These are phyloP conservation scores for Solanum sejunctum DNA, from an alignment of 257 asterid species.

Conservation along the genomic window DNA sequence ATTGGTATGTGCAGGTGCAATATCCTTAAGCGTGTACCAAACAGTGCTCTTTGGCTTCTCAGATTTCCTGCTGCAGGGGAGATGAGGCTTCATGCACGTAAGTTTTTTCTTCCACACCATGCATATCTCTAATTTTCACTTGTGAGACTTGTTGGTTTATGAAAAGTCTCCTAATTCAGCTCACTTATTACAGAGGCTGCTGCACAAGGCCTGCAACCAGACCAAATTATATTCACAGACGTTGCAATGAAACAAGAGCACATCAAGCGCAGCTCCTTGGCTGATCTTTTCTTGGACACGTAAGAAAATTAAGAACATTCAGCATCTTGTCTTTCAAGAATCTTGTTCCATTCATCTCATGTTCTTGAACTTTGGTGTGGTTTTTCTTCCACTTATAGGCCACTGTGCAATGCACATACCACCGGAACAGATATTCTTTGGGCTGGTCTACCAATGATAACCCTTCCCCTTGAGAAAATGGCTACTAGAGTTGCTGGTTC, in stretches of 20 bases:
- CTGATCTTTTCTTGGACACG: conserved; percentile 97
- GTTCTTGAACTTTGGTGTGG: neutral
- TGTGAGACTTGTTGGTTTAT: neutral
- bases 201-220: conserved; percentile 92
- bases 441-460: conserved; percentile 97
- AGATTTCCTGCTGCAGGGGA: conserved; percentile 99
- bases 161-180: neutral
- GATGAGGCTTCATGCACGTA: conserved; percentile 85
- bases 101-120: conserved; percentile 1
- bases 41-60: conserved; percentile 96
- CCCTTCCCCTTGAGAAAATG: conserved; percentile 98
- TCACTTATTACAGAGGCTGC: conserved; percentile 57
- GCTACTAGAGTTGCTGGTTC: conserved; percentile 99
- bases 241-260: conserved; percentile 99
- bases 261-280: conserved; percentile 83
- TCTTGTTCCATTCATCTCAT: neutral
- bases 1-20: conserved; percentile 64
- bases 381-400: conserved; percentile 34
- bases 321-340: neutral
- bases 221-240: conserved; percentile 88
- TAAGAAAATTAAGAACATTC: conserved; percentile 14
- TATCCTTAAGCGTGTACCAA: conserved; percentile 94
- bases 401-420: conserved; percentile 97
- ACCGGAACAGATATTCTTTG: conserved; percentile 98
- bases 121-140: neutral